Conservation (phyloP, 2,329 filamentous ascomycete species). For the Penicillium sp. region DNA sequence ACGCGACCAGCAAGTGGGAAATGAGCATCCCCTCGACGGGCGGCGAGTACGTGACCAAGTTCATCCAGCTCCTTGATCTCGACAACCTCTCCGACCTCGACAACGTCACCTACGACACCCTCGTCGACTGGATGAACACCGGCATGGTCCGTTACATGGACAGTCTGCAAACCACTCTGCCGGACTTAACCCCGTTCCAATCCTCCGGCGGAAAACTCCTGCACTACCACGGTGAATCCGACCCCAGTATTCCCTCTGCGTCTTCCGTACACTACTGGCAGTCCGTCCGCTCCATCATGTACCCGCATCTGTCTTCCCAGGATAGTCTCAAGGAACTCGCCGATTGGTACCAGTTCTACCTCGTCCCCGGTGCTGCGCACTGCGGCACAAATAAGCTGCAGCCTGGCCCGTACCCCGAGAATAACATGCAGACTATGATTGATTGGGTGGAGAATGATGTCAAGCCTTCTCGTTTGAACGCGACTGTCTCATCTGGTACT, state of each 20-base stretch:
- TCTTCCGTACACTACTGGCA: slow-evolving; percentile 57
- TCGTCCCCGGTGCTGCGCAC: slow-evolving; percentile 54
- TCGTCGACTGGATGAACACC: slow-evolving; percentile 53
- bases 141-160: slow-evolving; percentile 51
- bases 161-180: slow-evolving; percentile 53
- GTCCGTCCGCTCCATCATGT: slow-evolving; percentile 52
- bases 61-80: slow-evolving; percentile 27
- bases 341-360: slow-evolving; percentile 56
- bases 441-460: slow-evolving; percentile 53
- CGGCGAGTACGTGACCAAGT: slow-evolving; percentile 37
- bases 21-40: slow-evolving; percentile 33
- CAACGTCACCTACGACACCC: slow-evolving; percentile 55
- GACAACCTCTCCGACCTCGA: slow-evolving; percentile 44
- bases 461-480: slow-evolving; percentile 45
- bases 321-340: slow-evolving; percentile 42
- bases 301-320: slow-evolving; percentile 38
- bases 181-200: slow-evolving; percentile 53
- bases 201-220: slow-evolving; percentile 54
- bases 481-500: slow-evolving; percentile 33
- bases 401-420: slow-evolving; percentile 46
- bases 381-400: slow-evolving; percentile 48
- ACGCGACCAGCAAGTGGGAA: slow-evolving; percentile 27
- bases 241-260: slow-evolving; percentile 51
- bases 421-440: slow-evolving; percentile 48
- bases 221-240: slow-evolving; percentile 59